Percentiles rank a stretch among this genome's conserved stretches.
Conservation (phyloP, 1,284 basidiomycete species). For the Ustanciosporium gigantosporum region DNA sequence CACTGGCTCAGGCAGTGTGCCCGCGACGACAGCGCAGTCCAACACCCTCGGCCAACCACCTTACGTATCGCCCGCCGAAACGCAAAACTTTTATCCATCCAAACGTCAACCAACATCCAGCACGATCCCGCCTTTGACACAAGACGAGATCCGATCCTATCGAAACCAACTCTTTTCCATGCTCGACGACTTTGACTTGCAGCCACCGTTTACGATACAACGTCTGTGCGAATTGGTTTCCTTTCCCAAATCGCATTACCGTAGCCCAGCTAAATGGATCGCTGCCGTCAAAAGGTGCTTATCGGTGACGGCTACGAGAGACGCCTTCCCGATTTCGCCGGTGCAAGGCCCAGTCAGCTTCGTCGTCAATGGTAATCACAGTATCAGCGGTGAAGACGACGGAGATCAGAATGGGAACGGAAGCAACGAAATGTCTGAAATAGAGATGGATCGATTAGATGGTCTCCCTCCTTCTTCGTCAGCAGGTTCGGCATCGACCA, state of each 20-base stretch:
- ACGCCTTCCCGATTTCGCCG: conserved; percentile 36
- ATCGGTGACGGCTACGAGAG: conserved; percentile 36
- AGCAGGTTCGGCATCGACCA: neutral
- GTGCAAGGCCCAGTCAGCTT: conserved; percentile 4
- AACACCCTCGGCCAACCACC: neutral
- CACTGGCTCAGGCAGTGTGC: neutral
- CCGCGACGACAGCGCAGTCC: neutral
- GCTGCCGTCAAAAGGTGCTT: conserved; percentile 27
- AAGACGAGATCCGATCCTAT: neutral
- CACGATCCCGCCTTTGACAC: neutral
- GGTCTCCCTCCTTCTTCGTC: conserved; percentile 5
- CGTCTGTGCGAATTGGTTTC: conserved; percentile 36
- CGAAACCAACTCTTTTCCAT: conserved; percentile 6
- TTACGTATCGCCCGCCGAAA: conserved; percentile 10
- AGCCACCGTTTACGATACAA: conserved; percentile 51
- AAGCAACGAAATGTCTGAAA: conserved; percentile 5
- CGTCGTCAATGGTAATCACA: conserved; percentile 1
- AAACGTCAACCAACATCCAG: conserved; percentile 6
- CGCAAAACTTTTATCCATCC: conserved; percentile 19
- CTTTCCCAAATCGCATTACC: conserved; percentile 18
- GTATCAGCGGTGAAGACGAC: too few relatives aligned
- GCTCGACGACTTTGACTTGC: conserved; percentile 42
- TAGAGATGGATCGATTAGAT: conserved; percentile 27
- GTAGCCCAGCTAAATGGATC: conserved; percentile 19
- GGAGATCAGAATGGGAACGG: neutral